phyloP scores from a whole-genome alignment of 768 basidiomycete genomes.

The Russula sp. region DNA sequence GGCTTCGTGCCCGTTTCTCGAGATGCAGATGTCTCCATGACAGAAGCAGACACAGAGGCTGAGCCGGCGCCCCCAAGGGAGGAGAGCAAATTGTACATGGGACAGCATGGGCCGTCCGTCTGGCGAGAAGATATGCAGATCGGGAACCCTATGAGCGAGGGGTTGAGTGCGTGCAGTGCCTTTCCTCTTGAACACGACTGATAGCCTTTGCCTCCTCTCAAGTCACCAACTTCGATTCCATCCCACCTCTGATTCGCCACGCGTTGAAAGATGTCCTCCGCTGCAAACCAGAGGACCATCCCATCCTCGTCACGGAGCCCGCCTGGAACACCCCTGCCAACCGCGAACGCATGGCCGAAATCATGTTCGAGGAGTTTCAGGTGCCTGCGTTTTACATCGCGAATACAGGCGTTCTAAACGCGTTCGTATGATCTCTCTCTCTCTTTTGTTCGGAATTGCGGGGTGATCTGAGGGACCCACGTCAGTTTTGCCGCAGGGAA shows the following conservation, averaged over 20 bases:
- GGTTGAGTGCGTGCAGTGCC: slow-evolving; percentile 58
- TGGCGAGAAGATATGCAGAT: slow-evolving; percentile 92
- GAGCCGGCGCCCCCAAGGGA: slow-evolving; percentile 36
- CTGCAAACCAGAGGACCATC: slow-evolving; percentile 77
- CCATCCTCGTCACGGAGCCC: slow-evolving; percentile 88
- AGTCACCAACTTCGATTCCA: slow-evolving; percentile 76
- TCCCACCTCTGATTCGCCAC: slow-evolving; percentile 65
- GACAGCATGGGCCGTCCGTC: slow-evolving; percentile 81
- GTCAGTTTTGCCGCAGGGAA: slow-evolving; percentile 91
- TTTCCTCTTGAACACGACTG: background rate
- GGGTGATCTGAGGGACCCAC: background rate
- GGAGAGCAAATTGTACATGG: slow-evolving; percentile 64
- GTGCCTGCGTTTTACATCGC: slow-evolving; percentile 96
- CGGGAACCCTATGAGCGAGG: slow-evolving; percentile 74
- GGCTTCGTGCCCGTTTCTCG: slow-evolving; percentile 54
- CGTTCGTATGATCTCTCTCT: slow-evolving; percentile 40
- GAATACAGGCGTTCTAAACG: slow-evolving; percentile 88
- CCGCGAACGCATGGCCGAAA: slow-evolving; percentile 91
- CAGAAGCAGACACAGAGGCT: slow-evolving; percentile 40
- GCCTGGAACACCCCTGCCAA: slow-evolving; percentile 95
- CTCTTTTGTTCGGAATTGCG: background rate
- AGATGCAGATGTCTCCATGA: slow-evolving; percentile 52
- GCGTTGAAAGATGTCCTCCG: slow-evolving; percentile 73
- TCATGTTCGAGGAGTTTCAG: slow-evolving; percentile 95
- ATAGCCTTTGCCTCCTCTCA: background rate